These are phyloP conservation scores for Aspergillus diversus DNA, from an alignment of 495 filamentous ascomycete genomes.

Conservation along the genomic window DNA sequence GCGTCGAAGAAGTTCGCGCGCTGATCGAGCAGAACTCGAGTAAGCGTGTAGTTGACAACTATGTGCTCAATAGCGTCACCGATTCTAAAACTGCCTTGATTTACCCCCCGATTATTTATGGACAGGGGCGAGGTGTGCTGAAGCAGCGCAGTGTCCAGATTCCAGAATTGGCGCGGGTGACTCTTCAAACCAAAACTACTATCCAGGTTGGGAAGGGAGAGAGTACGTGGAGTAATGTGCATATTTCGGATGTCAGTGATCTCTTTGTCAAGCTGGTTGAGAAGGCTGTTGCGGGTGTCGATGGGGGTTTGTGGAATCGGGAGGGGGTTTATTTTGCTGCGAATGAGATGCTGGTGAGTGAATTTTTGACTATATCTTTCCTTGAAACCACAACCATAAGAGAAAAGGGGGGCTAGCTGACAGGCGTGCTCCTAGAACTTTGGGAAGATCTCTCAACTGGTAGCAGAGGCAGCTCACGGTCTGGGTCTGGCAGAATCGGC, in stretches of 20 bases:
- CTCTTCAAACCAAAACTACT: constrained; percentile 57
- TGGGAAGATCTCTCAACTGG: constrained; percentile 56
- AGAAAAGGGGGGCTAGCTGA: constrained; percentile 8
- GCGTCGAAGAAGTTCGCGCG: constrained; percentile 33
- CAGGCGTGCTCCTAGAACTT: constrained; percentile 46
- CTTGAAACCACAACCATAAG: too few relatives aligned
- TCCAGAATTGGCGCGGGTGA: constrained; percentile 53
- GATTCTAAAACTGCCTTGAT: constrained; percentile 65
- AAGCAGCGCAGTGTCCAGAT: constrained; percentile 67
- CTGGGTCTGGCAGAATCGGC: constrained; percentile 60
- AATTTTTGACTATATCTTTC: too few relatives aligned
- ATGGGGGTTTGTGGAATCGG: constrained; percentile 70
- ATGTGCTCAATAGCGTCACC: constrained; percentile 44
- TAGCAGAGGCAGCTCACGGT: constrained; percentile 58
- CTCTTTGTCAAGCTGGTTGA: constrained; percentile 62
- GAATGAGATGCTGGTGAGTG: constrained; percentile 55
- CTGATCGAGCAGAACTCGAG: constrained; percentile 47
- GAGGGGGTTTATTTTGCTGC: constrained; percentile 71
- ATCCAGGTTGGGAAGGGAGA: constrained; percentile 62
- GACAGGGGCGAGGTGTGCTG: constrained; percentile 62
- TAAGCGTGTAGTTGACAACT: constrained; percentile 56
- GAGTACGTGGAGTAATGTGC: constrained; percentile 67
- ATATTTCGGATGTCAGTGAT: constrained; percentile 65
- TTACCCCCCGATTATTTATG: constrained; percentile 74
- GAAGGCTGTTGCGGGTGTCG: constrained; percentile 57